Conservation (phyloP, 2,329 filamentous ascomycete species). For the Arachnomyces sp. region DNA sequence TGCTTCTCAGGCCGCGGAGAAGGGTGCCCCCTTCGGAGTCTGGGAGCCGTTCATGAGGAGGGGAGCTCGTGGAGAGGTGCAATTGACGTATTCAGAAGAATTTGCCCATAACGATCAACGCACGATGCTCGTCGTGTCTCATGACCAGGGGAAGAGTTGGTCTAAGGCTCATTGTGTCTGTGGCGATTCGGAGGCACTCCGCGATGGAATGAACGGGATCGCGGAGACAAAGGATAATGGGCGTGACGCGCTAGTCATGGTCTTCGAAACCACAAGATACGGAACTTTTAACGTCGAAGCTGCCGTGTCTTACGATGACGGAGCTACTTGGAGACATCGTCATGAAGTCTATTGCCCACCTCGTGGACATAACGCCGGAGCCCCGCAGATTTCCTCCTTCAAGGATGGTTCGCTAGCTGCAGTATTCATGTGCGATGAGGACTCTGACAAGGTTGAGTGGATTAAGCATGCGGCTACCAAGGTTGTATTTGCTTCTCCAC, state of each 20-base stretch:
- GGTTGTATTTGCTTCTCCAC: slow-evolving; percentile 30
- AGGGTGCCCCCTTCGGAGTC: slow-evolving; percentile 30
- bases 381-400: slow-evolving; percentile 40
- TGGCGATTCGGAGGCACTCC: slow-evolving; percentile 31
- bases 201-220: slow-evolving; percentile 43
- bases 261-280: slow-evolving; percentile 40
- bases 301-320: slow-evolving; percentile 40
- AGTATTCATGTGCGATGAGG: slow-evolving; percentile 44
- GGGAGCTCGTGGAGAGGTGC: slow-evolving; percentile 30
- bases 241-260: slow-evolving; percentile 35
- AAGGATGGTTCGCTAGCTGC: slow-evolving; percentile 34
- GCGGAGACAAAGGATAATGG: slow-evolving; percentile 26
- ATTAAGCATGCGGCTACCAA: slow-evolving; percentile 36
- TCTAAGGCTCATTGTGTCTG: slow-evolving; percentile 34
- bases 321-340: slow-evolving; percentile 32
- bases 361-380: slow-evolving; percentile 35
- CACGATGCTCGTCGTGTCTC: slow-evolving; percentile 42
- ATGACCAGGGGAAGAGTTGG: slow-evolving; percentile 39
- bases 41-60: slow-evolving; percentile 47
- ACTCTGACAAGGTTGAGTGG: slow-evolving; percentile 30
- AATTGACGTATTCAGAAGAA: slow-evolving; percentile 43
- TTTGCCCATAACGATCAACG: slow-evolving; percentile 41
- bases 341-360: slow-evolving; percentile 36
- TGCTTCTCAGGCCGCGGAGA: slow-evolving; percentile 40
- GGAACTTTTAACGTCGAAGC: slow-evolving; percentile 39